Conservation (phyloP, 2,329 filamentous ascomycete species). For the Fusarium equiseti region DNA sequence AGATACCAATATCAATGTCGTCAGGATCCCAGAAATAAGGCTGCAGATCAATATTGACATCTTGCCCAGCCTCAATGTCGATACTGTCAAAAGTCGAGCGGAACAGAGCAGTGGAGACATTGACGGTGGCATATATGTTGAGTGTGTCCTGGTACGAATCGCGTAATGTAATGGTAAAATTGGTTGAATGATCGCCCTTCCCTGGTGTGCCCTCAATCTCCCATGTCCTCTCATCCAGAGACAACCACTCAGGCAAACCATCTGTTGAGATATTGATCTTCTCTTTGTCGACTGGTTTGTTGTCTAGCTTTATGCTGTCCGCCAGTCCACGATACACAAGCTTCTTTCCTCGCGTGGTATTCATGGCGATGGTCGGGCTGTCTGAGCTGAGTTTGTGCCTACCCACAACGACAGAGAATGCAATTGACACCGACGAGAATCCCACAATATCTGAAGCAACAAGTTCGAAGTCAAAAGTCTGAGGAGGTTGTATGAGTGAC, state of each 20-base stretch:
- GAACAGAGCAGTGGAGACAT: constrained; percentile 56
- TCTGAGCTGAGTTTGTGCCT: constrained; percentile 76
- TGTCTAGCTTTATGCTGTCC: constrained; percentile 69
- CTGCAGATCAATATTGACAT: constrained; percentile 58
- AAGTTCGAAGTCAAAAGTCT: constrained; percentile 77
- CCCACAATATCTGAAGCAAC: constrained; percentile 85
- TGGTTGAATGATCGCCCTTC: constrained; percentile 66
- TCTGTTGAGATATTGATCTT: constrained; percentile 66
- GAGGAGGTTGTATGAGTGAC: constrained; percentile 73
- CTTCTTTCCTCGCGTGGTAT: constrained; percentile 64
- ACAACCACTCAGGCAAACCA: constrained; percentile 75
- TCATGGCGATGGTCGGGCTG: constrained; percentile 67
- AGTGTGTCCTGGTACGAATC: constrained; percentile 72
- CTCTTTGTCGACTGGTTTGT: constrained; percentile 58
- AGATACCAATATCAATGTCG: constrained; percentile 55
- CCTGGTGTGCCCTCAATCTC: constrained; percentile 74
- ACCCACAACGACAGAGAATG: constrained; percentile 79
- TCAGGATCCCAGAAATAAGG: constrained; percentile 57
- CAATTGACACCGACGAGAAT: constrained; percentile 74
- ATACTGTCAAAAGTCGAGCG: constrained; percentile 55
- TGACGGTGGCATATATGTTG: constrained; percentile 62
- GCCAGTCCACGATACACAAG: constrained; percentile 66
- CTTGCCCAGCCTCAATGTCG: constrained; percentile 55
- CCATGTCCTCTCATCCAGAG: constrained; percentile 72
- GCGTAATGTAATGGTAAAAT: constrained; percentile 71